Conservation (phyloP, 108 stramenopile species). For the Nitzschia palea region DNA sequence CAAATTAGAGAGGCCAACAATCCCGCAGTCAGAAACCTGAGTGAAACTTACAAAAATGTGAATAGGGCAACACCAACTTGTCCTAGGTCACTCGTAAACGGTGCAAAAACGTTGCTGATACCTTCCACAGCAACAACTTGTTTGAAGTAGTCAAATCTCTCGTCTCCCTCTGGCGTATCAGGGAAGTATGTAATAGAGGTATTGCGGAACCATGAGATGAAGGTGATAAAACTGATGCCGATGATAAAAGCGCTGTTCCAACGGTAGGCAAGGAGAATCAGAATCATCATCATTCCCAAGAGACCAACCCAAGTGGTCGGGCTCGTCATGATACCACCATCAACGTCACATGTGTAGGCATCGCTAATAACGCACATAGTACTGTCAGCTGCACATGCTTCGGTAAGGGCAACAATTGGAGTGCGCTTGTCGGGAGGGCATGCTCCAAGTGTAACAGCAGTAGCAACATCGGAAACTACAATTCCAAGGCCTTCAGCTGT, state of each 20-base stretch:
- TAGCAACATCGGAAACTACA: slow-evolving; percentile 68
- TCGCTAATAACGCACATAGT: slow-evolving; percentile 47
- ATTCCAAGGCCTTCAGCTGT: slow-evolving; percentile 69
- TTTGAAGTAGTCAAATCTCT: slow-evolving; percentile 57
- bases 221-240: slow-evolving; percentile 58
- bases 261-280: slow-evolving; percentile 40
- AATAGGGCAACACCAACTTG: slow-evolving; percentile 48
- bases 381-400: slow-evolving; percentile 37
- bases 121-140: slow-evolving; percentile 53
- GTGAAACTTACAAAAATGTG: slow-evolving; percentile 26
- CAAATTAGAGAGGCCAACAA: neutral
- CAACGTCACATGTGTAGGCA: slow-evolving; percentile 65
- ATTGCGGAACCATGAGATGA: slow-evolving; percentile 62
- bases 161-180: slow-evolving; percentile 48
- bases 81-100: slow-evolving; percentile 36
- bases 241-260: slow-evolving; percentile 42
- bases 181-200: slow-evolving; percentile 64
- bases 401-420: slow-evolving; percentile 54
- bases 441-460: slow-evolving; percentile 70
- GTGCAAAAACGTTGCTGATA: slow-evolving; percentile 36
- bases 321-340: slow-evolving; percentile 52
- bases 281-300: slow-evolving; percentile 54
- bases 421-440: slow-evolving; percentile 53
- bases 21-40: neutral
- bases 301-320: slow-evolving; percentile 64